These are phyloP conservation scores for Xylaria sp. DNA, from an alignment of 2,329 filamentous ascomycete species.

Conservation along the genomic window DNA sequence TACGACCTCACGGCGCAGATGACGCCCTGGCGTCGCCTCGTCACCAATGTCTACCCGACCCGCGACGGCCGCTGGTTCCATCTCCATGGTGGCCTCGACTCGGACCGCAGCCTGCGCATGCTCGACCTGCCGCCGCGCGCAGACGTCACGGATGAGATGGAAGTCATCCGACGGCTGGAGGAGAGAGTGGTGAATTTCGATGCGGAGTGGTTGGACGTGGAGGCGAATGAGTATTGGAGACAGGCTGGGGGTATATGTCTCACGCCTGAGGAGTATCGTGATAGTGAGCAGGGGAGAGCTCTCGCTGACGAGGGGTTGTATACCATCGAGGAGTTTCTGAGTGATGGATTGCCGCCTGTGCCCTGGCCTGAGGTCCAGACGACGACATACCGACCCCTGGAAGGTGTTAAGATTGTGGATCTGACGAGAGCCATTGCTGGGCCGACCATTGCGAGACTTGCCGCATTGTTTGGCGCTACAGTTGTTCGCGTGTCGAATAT, in stretches of 20 bases:
- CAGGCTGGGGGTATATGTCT: slow-evolving; percentile 50
- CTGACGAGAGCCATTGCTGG: slow-evolving; percentile 52
- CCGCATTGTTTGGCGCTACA: slow-evolving; percentile 50
- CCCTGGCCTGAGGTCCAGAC: slow-evolving; percentile 42
- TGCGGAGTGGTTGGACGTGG: slow-evolving; percentile 46
- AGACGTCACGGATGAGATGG: slow-evolving; percentile 46
- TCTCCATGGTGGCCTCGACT: slow-evolving; percentile 50
- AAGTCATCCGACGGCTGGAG: slow-evolving; percentile 44
- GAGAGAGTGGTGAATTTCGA: slow-evolving; percentile 44
- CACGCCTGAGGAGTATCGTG: slow-evolving; percentile 50
- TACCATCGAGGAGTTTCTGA: slow-evolving; percentile 39
- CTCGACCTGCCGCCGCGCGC: slow-evolving; percentile 46
- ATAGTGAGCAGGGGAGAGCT: slow-evolving; percentile 44
- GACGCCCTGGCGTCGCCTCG: slow-evolving; percentile 47
- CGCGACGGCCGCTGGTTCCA: slow-evolving; percentile 51
- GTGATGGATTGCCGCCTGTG: slow-evolving; percentile 42
- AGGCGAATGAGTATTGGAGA: slow-evolving; percentile 49
- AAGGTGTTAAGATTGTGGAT: slow-evolving; percentile 51
- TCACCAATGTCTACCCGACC: slow-evolving; percentile 51
- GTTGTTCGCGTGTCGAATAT: slow-evolving; percentile 50
- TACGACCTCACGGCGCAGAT: slow-evolving; percentile 44
- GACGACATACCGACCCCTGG: slow-evolving; percentile 44
- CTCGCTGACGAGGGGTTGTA: slow-evolving; percentile 46
- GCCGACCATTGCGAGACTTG: slow-evolving; percentile 48
- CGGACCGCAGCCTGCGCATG: slow-evolving; percentile 48